phyloP scores from a whole-genome alignment of 352 stramenopile species.

The Globisporangium irregulare region DNA sequence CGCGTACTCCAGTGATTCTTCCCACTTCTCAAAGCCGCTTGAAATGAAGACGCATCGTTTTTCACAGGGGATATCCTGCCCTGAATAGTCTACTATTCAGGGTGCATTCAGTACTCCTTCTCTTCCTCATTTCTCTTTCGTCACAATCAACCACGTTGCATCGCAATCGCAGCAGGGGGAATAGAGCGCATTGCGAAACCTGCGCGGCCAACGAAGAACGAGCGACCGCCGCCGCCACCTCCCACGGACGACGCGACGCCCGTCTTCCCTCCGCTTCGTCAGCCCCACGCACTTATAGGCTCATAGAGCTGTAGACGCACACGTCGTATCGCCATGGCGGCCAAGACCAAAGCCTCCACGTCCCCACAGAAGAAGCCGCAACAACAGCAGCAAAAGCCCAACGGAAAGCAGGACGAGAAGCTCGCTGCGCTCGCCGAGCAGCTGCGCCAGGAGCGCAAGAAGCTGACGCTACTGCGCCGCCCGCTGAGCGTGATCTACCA shows the following conservation, averaged over 20 bases:
- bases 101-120: neutral
- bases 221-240: neutral
- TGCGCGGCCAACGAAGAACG: neutral
- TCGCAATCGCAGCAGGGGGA: neutral
- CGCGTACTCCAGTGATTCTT: too few species aligned
- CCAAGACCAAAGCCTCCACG: conserved; percentile 5
- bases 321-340: neutral
- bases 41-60: neutral
- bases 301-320: neutral
- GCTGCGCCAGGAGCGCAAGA: conserved; percentile 76
- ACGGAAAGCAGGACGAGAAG: conserved; percentile 2
- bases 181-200: conserved; percentile 8
- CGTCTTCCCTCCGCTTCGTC: neutral
- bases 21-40: too few species aligned
- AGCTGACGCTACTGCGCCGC: conserved; percentile 78
- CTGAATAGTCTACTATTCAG: neutral
- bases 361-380: conserved; percentile 4
- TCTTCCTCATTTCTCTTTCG: neutral
- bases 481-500: conserved; percentile 77
- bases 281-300: neutral
- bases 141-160: conserved; percentile 2
- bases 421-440: conserved; percentile 38
- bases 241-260: neutral
- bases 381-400: neutral
- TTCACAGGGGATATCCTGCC: neutral